These are phyloP conservation scores for Penicillium digitatum DNA, from an alignment of 2,329 filamentous ascomycete genomes.

Conservation along the genomic window DNA sequence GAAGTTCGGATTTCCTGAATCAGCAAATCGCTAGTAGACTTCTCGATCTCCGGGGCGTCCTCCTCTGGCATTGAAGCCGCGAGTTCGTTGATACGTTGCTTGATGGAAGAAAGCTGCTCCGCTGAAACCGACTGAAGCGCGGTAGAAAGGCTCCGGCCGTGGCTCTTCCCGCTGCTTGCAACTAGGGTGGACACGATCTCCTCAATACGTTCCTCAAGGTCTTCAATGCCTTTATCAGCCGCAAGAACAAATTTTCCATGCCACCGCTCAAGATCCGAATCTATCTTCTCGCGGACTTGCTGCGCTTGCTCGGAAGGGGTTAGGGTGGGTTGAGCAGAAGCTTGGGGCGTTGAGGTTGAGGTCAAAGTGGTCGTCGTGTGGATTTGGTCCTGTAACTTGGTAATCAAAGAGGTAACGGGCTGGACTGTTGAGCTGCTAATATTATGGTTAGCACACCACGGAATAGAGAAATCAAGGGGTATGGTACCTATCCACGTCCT, in stretches of 20 bases:
- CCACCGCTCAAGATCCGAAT: slow-evolving; percentile 77
- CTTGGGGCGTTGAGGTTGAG: slow-evolving; percentile 27
- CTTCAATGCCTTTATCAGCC: slow-evolving; percentile 75
- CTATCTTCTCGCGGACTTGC: slow-evolving; percentile 59
- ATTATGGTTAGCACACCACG: slow-evolving; percentile 6
- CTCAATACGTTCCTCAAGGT: slow-evolving; percentile 58
- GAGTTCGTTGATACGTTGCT: slow-evolving; percentile 59
- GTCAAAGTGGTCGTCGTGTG: slow-evolving; percentile 19
- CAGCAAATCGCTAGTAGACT: slow-evolving; percentile 52
- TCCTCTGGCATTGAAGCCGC: slow-evolving; percentile 56
- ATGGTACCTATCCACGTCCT: slow-evolving; percentile 50
- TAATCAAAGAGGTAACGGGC: slow-evolving; percentile 23
- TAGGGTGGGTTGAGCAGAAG: slow-evolving; percentile 32
- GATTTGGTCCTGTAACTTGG: slow-evolving; percentile 14
- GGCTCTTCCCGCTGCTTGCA: slow-evolving; percentile 56
- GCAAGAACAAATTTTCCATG: slow-evolving; percentile 82
- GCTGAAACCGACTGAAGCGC: slow-evolving; percentile 66
- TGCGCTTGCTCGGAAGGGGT: slow-evolving; percentile 45
- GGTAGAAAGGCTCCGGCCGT: slow-evolving; percentile 52
- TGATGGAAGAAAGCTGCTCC: slow-evolving; percentile 62
- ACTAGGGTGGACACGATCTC: slow-evolving; percentile 71
- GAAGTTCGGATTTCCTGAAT: slow-evolving; percentile 59
- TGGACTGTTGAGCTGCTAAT: slow-evolving; percentile 20
- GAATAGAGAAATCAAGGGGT: background rate
- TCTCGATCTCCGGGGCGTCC: slow-evolving; percentile 50